Evolutionary conservation across 2,329 filamentous ascomycete genomes (phyloP).

Genomic region (Beauveria sp.): DNA sequence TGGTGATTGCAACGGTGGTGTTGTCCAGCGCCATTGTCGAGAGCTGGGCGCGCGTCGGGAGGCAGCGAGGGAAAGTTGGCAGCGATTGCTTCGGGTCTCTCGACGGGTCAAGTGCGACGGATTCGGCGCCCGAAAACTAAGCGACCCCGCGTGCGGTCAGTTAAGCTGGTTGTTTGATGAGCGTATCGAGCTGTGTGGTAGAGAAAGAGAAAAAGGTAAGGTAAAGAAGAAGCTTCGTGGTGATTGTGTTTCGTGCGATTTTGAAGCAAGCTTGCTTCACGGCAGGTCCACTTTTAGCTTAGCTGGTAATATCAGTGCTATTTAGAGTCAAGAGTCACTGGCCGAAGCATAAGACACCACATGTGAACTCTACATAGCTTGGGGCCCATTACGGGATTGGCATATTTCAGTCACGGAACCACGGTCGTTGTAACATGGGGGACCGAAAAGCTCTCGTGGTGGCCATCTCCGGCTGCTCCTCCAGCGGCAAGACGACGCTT

Average conservation of each 20-base stretch:
- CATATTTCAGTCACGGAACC: neutral
- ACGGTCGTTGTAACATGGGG: conserved; percentile 20
- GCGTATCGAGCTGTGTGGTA: neutral
- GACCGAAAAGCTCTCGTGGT: conserved; percentile 54
- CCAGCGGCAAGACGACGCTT: conserved; percentile 90
- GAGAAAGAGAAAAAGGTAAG: neutral
- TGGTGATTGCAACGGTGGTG: conserved; percentile 59
- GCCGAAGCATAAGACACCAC: neutral
- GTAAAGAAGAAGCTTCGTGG: neutral
- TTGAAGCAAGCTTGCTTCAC: neutral
- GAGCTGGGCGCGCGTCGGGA: conserved; percentile 3
- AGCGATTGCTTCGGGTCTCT: neutral
- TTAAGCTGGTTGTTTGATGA: neutral
- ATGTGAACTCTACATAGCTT: neutral
- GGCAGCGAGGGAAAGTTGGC: neutral
- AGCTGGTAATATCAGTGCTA: neutral
- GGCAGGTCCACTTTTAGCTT: conserved; percentile 4
- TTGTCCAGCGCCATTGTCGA: conserved; percentile 33
- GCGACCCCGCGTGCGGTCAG: neutral
- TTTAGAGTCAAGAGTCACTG: neutral
- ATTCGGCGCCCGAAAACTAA: neutral
- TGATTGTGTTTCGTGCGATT: neutral
- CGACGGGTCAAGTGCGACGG: neutral
- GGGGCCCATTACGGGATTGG: neutral
- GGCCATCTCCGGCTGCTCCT: conserved; percentile 83